Base-by-base conservation (phyloP, 164 flowering plant genomes). In the Aristolochia fimbriata region DNA sequence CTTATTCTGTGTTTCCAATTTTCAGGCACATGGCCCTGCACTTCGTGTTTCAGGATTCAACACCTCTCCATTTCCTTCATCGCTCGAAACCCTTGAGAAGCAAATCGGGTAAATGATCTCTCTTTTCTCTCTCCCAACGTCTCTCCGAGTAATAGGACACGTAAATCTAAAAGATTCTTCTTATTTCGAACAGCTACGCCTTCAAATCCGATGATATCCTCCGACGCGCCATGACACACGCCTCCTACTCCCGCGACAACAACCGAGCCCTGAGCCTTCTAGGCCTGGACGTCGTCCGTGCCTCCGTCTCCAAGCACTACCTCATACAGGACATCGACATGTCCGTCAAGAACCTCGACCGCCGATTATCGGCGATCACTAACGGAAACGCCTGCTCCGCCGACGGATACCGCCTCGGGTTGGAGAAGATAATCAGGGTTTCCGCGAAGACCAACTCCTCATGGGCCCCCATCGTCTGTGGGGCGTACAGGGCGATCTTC, bases 171-270 rank as follows among this genome's bases (percentile, higher is more conserved):
- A n/a, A 33, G 46, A 12, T 47, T 24, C 46, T 19, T 22, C 13
- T 17, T 25, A 24, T 45, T 21, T 62, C 33, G 45, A 2, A 19
- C 70, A 86, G 96, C 30, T 86, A 89, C 49, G 68, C 66, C 2
- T 89, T 89, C 63, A 10, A 70, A 63, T 63, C 53, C 57, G 25
- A 70, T 21, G 70, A 57, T 19, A 71, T 76, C 37, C 85, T 89
- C 10, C 78, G 83, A 4, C 81, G 85, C 6, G 87, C 91, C 11
- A 73, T 86, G 89, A 89, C 94, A 1, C 96, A 89, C 53, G 23
- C 87, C 2, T 89, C 96, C n/a, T 72, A 27, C 71, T 85, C 97
- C 4, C 72, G 71, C 55, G 97, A 85, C 71, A 89, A 85, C 77
- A 83, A 85, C 72, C 77, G 56, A 59, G 85, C 79, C 13, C 66